Evolutionary conservation across 176 grass and related monocot species (phyloP).

Genomic region (Bothriochloa decipiens): DNA sequence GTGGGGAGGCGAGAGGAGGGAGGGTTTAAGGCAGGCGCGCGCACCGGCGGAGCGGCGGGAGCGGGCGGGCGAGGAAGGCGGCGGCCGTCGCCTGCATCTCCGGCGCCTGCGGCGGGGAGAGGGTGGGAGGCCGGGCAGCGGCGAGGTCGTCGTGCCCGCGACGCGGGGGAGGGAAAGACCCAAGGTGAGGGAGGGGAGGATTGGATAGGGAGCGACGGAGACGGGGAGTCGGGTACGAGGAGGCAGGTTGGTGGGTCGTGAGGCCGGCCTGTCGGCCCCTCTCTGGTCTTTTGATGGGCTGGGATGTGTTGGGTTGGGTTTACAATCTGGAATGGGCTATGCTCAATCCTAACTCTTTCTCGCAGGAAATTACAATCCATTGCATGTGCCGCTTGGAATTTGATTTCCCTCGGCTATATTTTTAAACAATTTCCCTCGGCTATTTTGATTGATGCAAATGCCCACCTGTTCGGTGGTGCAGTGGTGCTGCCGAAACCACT

Average conservation of each 20-base stretch:
- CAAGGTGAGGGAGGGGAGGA: constrained; percentile 9
- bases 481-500: neutral
- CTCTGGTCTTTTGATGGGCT: neutral
- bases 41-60: constrained; percentile 29
- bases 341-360: too few relatives aligned
- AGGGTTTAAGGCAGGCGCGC: constrained; percentile 17
- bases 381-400: neutral
- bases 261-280: neutral
- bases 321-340: neutral
- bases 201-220: constrained; percentile 42
- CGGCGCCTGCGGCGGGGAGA: neutral
- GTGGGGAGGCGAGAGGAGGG: neutral
- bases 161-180: constrained; percentile 4
- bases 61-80: constrained; percentile 47
- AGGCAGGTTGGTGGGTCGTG: constrained; percentile 32
- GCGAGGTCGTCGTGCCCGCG: constrained; percentile 4
- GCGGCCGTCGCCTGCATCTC: constrained; percentile 67
- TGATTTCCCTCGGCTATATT: too few relatives aligned
- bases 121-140: neutral
- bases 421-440: too few relatives aligned
- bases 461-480: too few relatives aligned
- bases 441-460: too few relatives aligned
- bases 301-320: neutral
- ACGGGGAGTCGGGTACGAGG: neutral
- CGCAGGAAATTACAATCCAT: neutral